phyloP scores from a whole-genome alignment of 495 filamentous ascomycete genomes.

The Xanthoparmelia taractica region DNA sequence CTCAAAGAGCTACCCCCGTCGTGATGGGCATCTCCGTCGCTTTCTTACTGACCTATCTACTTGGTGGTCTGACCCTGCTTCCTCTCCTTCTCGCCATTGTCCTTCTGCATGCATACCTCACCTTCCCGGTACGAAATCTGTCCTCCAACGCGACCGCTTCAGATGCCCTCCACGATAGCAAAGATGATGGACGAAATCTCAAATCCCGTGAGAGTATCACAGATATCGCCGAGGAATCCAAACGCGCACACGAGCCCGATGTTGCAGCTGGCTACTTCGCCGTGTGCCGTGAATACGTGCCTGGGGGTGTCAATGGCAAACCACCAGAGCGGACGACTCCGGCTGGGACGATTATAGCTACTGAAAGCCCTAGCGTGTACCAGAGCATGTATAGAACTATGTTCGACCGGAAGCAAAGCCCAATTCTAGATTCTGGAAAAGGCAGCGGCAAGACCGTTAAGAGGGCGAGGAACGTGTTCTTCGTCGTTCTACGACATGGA shows the following conservation, averaged over 20 bases:
- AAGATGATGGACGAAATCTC: conserved; percentile 43
- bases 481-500: conserved; percentile 80
- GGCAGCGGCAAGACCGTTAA: conserved; percentile 54
- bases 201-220: conserved; percentile 42
- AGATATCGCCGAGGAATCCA: conserved; percentile 45
- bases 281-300: conserved; percentile 85
- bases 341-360: conserved; percentile 57
- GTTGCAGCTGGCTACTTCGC: conserved; percentile 91
- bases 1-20: conserved; percentile 5
- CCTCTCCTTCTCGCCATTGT: conserved; percentile 61
- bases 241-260: conserved; percentile 61
- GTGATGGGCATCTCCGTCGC: conserved; percentile 60
- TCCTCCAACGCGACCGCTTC: conserved; percentile 32
- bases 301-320: conserved; percentile 83
- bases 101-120: conserved; percentile 61
- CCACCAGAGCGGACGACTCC: conserved; percentile 84
- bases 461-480: conserved; percentile 84
- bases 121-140: conserved; percentile 45
- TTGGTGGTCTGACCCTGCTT: conserved; percentile 87
- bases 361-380: conserved; percentile 86
- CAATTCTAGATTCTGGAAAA: conserved; percentile 41
- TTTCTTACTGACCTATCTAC: conserved; percentile 68
- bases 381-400: conserved; percentile 96
- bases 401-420: conserved; percentile 70
- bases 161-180: conserved; percentile 27